Base-by-base conservation (phyloP, 805 yeast genomes). In the Nakazawaea laoshanensis region DNA sequence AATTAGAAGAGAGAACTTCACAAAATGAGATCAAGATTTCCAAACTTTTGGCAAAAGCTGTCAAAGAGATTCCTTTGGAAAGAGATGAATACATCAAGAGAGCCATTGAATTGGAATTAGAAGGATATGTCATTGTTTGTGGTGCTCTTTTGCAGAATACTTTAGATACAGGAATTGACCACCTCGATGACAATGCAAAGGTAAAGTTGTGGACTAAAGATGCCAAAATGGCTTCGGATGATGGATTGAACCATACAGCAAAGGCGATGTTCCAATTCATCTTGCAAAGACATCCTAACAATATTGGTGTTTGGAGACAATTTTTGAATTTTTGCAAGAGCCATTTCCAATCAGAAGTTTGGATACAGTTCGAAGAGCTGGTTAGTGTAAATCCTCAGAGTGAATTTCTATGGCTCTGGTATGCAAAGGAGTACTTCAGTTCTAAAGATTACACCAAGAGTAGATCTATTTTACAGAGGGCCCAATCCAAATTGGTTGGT, bases 381-480 rank as follows among this genome's bases (percentile, higher is more conserved):
- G 61, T 78, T 1, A 43, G 47, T 1, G 46, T 61, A 1, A 63
- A 77, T 32, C 79, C 82, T 0, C 44, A 57, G 4, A 49, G 57
- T 19, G 74, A 70, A 24, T 47, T 67, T 9, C 62, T 85, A 27
- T 67, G 73, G 54, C 52, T 85, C 32, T 71, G 78, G 74, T 84
- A 72, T 47, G 81, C 94, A 0, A 78, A 79, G 42, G 88, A 81
- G 44, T 75, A 86, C 79, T 53, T 57, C 27, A 36, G 59, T 16
- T 65, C 56, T 3, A 48, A 59, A 1, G 74, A 80, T 42, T 44
- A 67, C 1, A 55, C 48, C 1, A 67, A 59, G 3, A 81, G 95
- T 0, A 57, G 77, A 33, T 43, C 47, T 1, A 68, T 83, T 4
- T 54, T 87, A 5, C 47, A 57, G 3, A 55, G 61, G 10, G 80